These are phyloP conservation scores for Nemania diffusa DNA, from an alignment of 2,329 filamentous ascomycete species.

Conservation along the genomic window DNA sequence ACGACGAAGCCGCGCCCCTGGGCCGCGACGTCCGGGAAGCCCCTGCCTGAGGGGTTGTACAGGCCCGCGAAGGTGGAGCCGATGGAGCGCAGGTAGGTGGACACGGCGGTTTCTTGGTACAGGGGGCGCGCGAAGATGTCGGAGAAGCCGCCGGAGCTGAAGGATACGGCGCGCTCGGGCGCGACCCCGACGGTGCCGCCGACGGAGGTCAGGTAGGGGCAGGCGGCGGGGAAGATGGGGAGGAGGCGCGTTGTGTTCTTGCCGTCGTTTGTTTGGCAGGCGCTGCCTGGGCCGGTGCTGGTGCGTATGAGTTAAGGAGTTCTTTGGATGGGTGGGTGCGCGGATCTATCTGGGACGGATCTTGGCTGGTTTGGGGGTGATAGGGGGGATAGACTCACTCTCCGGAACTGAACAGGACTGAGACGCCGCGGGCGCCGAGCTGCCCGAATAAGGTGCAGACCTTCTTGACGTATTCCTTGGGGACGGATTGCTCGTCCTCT, in stretches of 20 bases:
- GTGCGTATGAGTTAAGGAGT: not conserved
- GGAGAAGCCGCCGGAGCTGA: slow-evolving; percentile 34
- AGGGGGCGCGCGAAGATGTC: slow-evolving; percentile 21
- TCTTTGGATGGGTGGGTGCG: not conserved
- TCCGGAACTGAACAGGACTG: slow-evolving; percentile 45
- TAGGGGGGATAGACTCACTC: slow-evolving; percentile 38
- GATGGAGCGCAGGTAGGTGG: slow-evolving; percentile 60
- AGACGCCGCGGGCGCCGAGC: slow-evolving; percentile 45
- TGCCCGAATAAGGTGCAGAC: slow-evolving; percentile 45
- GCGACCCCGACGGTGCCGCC: slow-evolving; percentile 23
- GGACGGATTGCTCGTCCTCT: slow-evolving; percentile 45
- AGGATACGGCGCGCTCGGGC: slow-evolving; percentile 30
- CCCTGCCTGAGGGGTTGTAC: slow-evolving; percentile 63
- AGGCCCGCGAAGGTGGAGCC: slow-evolving; percentile 54
- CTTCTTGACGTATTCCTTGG: slow-evolving; percentile 42
- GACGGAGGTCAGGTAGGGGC: slow-evolving; percentile 30
- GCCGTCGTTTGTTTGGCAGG: slow-evolving; percentile 66
- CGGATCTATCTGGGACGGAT: not conserved
- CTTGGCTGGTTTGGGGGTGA: not conserved
- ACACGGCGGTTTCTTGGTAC: slow-evolving; percentile 21
- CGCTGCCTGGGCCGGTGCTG: slow-evolving; percentile 42
- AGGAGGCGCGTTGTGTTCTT: slow-evolving; percentile 60
- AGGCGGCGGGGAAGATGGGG: slow-evolving; percentile 56
- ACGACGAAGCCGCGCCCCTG: slow-evolving; percentile 13
- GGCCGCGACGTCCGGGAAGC: slow-evolving; percentile 50